Evolutionary conservation across 768 basidiomycete genomes (phyloP).

Genomic region (Tubosaeta sp.): DNA sequence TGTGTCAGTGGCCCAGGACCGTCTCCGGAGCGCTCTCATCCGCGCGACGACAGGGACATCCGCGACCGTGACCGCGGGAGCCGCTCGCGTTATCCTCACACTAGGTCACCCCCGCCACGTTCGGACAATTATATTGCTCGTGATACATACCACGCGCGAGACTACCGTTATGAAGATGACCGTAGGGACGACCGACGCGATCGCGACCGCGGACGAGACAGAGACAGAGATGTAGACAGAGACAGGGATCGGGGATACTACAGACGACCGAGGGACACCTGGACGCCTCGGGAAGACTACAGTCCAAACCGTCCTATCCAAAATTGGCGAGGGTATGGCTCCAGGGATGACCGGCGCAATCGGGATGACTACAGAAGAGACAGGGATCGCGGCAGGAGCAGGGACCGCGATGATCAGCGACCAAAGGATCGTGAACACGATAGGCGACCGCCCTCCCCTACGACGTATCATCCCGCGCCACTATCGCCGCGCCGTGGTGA

Average conservation of each 20-base stretch:
- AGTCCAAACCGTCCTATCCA: constrained; percentile 10
- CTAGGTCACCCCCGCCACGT: constrained; percentile 16
- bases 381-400: constrained; percentile 18
- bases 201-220: constrained; percentile 19
- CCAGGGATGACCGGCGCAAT: constrained; percentile 15
- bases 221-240: constrained; percentile 16
- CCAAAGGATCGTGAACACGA: constrained; percentile 21
- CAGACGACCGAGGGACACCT: constrained; percentile 15
- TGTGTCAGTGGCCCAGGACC: constrained; percentile 9
- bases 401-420: constrained; percentile 20
- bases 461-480: constrained; percentile 14
- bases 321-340: constrained; percentile 12
- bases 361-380: constrained; percentile 23
- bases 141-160: constrained; percentile 16
- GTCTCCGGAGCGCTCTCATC: constrained; percentile 23
- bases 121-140: constrained; percentile 20
- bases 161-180: constrained; percentile 20
- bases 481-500: constrained; percentile 26
- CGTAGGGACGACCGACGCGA: constrained; percentile 26
- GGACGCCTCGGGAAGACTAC: constrained; percentile 16
- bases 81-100: constrained; percentile 12
- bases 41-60: constrained; percentile 22
- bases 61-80: constrained; percentile 20
- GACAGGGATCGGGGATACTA: constrained; percentile 20
- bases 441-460: constrained; percentile 14